Conservation (phyloP, 179 eudicot genomes). For the Camellia oleifera region DNA sequence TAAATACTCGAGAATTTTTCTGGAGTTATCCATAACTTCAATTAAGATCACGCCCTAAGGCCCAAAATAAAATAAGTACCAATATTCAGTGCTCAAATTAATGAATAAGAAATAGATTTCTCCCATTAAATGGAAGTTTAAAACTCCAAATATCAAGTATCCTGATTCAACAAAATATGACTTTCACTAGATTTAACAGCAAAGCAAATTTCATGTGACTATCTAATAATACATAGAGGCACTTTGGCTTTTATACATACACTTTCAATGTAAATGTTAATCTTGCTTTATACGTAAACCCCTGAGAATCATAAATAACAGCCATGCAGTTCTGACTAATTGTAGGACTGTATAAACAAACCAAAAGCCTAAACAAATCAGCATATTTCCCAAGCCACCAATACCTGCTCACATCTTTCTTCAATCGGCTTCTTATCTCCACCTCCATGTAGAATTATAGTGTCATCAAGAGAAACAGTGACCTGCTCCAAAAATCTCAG, state of each 20-base stretch:
- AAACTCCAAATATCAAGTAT: too few relatives aligned
- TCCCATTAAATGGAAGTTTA: neutral
- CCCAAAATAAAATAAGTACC: neutral
- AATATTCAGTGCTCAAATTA: neutral
- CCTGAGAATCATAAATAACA: neutral
- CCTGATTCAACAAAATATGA: neutral
- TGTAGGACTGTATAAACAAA: neutral
- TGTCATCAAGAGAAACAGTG: constrained; percentile 84
- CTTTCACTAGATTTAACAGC: neutral
- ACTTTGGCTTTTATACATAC: neutral
- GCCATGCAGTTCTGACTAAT: neutral
- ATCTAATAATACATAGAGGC: neutral
- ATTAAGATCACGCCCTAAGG: neutral
- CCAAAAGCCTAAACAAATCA: neutral
- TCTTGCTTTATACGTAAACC: neutral
- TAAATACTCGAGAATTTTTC: neutral
- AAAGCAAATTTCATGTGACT: too few relatives aligned
- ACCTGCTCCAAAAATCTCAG: constrained; percentile 44
- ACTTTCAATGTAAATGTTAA: neutral
- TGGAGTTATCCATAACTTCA: neutral
- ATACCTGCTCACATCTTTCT: constrained; percentile 95
- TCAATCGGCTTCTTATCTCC: constrained; percentile 87
- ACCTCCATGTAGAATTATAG: constrained; percentile 72
- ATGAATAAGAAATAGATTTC: neutral
- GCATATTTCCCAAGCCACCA: constrained; percentile 8